phyloP scores from a whole-genome alignment of 2,329 filamentous ascomycete species.

The Penicillium sp. region DNA sequence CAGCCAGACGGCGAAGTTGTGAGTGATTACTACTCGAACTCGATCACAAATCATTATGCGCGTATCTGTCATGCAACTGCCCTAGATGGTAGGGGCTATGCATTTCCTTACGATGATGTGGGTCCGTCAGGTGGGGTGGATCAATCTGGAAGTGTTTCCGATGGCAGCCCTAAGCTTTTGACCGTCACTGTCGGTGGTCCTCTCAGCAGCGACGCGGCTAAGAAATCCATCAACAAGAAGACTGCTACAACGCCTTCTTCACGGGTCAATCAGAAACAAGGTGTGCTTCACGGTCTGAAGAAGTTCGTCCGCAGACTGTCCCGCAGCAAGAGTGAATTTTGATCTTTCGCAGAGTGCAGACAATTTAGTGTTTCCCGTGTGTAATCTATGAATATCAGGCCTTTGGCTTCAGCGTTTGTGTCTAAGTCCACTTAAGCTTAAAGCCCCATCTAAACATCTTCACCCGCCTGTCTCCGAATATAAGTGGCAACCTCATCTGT shows the following conservation, averaged over 20 bases:
- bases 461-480: slow-evolving; percentile 19
- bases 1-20: slow-evolving; percentile 57
- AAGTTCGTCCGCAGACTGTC: slow-evolving; percentile 13
- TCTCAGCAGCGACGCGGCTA: slow-evolving; percentile 2
- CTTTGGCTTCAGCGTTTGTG: too few species aligned
- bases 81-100: slow-evolving; percentile 64
- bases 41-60: slow-evolving; percentile 66
- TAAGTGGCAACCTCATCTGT: slow-evolving; percentile 20
- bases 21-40: slow-evolving; percentile 54
- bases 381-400: background rate
- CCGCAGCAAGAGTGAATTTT: background rate
- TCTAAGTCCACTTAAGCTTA: too few species aligned
- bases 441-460: background rate
- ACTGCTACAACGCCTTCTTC: background rate
- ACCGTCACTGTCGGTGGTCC: slow-evolving; percentile 58
- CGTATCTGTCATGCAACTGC: slow-evolving; percentile 64
- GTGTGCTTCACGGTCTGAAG: slow-evolving; percentile 5
- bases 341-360: background rate
- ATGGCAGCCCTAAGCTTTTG: slow-evolving; percentile 56
- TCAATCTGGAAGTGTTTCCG: slow-evolving; percentile 64
- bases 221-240: background rate
- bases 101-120: slow-evolving; percentile 73
- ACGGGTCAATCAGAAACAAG: background rate
- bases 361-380: background rate
- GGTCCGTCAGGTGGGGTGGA: slow-evolving; percentile 55